Evolutionary conservation across 495 filamentous ascomycete genomes (phyloP).

Genomic region (Delitschia confertaspora): DNA sequence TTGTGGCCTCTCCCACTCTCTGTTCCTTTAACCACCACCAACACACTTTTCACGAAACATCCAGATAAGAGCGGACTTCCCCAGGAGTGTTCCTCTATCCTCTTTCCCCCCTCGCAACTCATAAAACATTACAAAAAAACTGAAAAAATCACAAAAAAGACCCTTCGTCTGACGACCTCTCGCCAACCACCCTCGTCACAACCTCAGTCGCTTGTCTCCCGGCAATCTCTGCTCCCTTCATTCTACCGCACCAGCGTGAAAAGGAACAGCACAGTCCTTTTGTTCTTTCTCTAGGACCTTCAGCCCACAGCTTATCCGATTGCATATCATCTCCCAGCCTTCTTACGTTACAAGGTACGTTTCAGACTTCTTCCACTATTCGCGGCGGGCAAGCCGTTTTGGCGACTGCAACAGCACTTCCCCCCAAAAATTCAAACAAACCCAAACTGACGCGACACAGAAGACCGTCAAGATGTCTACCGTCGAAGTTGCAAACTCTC

Average conservation of each 20-base stretch:
- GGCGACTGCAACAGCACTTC: slow-evolving; percentile 8
- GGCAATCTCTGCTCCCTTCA: slow-evolving; percentile 5
- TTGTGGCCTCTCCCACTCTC: slow-evolving; percentile 3
- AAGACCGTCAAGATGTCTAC: slow-evolving; percentile 50
- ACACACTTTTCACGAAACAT: background rate
- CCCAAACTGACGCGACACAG: background rate
- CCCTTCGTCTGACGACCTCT: slow-evolving; percentile 3
- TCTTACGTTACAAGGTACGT: background rate
- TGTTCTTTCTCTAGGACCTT: slow-evolving; percentile 7
- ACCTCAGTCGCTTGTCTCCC: slow-evolving; percentile 20
- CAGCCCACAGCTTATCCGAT: background rate
- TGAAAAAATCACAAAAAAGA: slow-evolving; percentile 10
- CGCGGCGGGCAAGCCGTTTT: slow-evolving; percentile 6
- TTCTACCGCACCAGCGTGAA: slow-evolving; percentile 1
- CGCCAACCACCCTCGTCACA: slow-evolving; percentile 14
- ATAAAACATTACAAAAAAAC: slow-evolving; percentile 20
- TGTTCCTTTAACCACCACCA: slow-evolving; percentile 4
- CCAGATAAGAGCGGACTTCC: slow-evolving; percentile 7
- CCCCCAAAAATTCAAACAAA: slow-evolving; percentile 5
- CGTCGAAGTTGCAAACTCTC: slow-evolving; percentile 45
- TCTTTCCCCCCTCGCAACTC: slow-evolving; percentile 3
- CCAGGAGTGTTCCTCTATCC: slow-evolving; percentile 5
- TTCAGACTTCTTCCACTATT: slow-evolving; percentile 6
- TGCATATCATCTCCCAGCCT: slow-evolving; percentile 5
- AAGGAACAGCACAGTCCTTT: slow-evolving; percentile 1